Evolutionary conservation across 139 green algal genomes (phyloP), one percentile per base, ranked within the genome.

Genomic region (Yamagishiella unicocca): DNA sequence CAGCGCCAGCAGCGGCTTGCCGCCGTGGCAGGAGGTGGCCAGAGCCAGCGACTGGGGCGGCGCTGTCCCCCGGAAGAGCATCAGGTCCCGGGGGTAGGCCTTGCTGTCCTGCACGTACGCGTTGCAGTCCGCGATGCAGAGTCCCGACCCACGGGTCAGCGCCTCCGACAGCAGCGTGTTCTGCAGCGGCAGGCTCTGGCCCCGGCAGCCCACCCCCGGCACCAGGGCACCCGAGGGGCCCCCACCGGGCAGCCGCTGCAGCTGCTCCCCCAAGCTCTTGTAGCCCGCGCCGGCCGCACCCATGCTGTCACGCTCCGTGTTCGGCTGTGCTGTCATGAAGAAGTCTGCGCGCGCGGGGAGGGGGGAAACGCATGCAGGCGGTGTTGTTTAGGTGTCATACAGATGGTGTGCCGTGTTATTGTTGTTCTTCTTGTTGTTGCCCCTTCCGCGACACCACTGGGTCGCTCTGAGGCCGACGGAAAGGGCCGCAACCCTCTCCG

Each of bases 41-140:
- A 86, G 80, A 4, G 80, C 80, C 7, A 86, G 80, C 21, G 80
- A 86, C 80, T 86, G 80, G 6, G 80, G n/a, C 21, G 80, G 80
- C 19, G 80, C 7, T 7, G 64, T 27, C n/a, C 64, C 43, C 8
- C 2, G 19, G 43, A 62, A 40, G 12, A 86, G 29, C 42, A 53
- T 37, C 19, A 86, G 80, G 64, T 86, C 80, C 3, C 80, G 80
- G 1, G 80, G 80, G 80, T 42, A 86, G 43, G 19, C 80, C 45
- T 67, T 66, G 80, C 61, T 66, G 43, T 86, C 80, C 80, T 86
- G 80, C 80, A 86, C 80, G 64, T 86, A 86, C 1, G 80, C 62
- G 80, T 86, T 86, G 43, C 80, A 86, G 80, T 86, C 80, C 19
- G 80, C 62, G 25, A 86, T 86, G 80, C 80, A 86, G 62, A 86